Percentiles rank a stretch among this genome's conserved stretches.
These are phyloP conservation scores for Tricholoma matsutake DNA, from an alignment of 768 basidiomycete genomes.

Conservation along the genomic window DNA sequence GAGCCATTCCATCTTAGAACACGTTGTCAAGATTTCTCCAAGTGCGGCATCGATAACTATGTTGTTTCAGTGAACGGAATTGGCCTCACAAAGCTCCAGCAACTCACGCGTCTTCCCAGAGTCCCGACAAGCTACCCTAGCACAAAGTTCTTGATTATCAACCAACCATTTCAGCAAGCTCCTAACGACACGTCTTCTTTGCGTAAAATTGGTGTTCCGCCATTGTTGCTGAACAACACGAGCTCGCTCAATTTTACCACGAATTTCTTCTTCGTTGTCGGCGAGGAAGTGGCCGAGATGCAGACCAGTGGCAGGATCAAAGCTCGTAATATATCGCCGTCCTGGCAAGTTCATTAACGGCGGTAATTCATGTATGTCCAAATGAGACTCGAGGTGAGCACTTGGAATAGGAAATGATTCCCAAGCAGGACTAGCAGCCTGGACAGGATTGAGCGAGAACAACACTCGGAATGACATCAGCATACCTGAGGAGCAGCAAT, in stretches of 20 bases:
- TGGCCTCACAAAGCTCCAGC: neutral
- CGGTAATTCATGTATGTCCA: conserved; percentile 48
- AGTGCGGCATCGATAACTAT: conserved; percentile 90
- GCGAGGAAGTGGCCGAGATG: conserved; percentile 79
- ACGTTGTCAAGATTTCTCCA: conserved; percentile 93
- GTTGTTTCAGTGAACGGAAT: neutral
- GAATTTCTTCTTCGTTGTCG: conserved; percentile 70
- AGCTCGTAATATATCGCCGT: conserved; percentile 81
- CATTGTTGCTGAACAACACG: conserved; percentile 67
- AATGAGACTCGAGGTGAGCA: conserved; percentile 66
- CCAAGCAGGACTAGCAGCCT: conserved; percentile 63
- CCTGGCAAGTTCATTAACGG: conserved; percentile 44
- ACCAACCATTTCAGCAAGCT: conserved; percentile 92
- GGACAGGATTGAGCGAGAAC: conserved; percentile 1
- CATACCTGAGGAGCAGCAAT: conserved; percentile 57
- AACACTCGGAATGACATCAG: conserved; percentile 3
- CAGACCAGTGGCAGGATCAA: conserved; percentile 84
- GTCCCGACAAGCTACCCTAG: conserved; percentile 86
- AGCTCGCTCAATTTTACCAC: conserved; percentile 65
- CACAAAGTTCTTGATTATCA: conserved; percentile 84
- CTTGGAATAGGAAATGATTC: conserved; percentile 50
- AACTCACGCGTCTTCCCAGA: conserved; percentile 90
- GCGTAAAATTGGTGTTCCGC: conserved; percentile 70
- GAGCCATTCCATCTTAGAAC: conserved; percentile 92
- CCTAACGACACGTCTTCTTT: conserved; percentile 79